These are phyloP conservation scores for Mycosphaerelloides madeirae DNA, from an alignment of 2,329 filamentous ascomycete genomes.

Conservation along the genomic window DNA sequence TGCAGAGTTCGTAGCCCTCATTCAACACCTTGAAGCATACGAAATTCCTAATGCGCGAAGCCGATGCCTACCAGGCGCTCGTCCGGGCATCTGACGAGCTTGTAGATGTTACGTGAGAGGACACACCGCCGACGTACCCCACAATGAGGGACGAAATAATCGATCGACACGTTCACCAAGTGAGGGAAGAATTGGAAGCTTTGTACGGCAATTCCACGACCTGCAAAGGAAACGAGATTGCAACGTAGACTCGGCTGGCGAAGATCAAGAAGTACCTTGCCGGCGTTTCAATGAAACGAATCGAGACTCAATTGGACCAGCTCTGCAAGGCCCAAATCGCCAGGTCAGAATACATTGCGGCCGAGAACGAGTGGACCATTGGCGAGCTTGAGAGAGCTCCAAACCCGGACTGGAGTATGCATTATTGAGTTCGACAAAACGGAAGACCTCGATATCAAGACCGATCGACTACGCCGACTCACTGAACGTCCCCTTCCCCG, in stretches of 20 bases:
- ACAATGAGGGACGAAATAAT: no score
- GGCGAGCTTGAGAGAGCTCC: not conserved
- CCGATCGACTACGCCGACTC: no score
- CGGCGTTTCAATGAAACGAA: not conserved
- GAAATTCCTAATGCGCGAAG: not conserved
- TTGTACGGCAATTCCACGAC: no score
- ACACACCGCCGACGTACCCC: no score
- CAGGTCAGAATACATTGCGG: not conserved
- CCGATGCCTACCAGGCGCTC: not conserved
- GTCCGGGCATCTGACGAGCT: no score
- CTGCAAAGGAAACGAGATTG: not conserved
- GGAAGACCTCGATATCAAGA: no score
- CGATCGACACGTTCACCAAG: no score
- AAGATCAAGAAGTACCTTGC: not conserved
- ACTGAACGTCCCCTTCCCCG: constrained; percentile 8
- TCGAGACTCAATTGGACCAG: not conserved
- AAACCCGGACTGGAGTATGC: not conserved
- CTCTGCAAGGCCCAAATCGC: not conserved
- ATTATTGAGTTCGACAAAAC: no score
- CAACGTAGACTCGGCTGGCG: constrained; percentile 1
- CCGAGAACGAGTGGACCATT: not conserved
- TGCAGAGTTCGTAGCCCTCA: not conserved
- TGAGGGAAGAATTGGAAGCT: no score
- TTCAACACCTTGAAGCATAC: constrained; percentile 11
- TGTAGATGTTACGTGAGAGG: no score